Evolutionary conservation across 352 stramenopile species (phyloP).

Genomic region (Globisporangium takayamanum): DNA sequence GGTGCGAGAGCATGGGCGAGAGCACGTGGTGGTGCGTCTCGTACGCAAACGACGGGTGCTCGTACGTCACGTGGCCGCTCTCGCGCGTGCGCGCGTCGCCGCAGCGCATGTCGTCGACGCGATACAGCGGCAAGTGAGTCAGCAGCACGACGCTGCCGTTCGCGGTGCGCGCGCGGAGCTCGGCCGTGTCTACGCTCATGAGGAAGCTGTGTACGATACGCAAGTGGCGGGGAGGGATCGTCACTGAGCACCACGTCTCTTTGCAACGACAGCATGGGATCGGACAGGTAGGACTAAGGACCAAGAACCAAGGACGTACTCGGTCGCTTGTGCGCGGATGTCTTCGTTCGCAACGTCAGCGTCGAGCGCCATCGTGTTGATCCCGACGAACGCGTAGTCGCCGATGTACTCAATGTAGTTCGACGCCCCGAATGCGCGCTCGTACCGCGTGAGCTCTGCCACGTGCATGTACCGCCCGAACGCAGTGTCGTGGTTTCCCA

Average conservation of each 20-base stretch:
- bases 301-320: constrained; percentile 17
- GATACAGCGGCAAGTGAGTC: constrained; percentile 57
- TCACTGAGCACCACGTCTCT: background rate
- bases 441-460: constrained; percentile 38
- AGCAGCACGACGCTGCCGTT: constrained; percentile 40
- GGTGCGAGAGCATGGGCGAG: constrained; percentile 38
- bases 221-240: background rate
- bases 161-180: constrained; percentile 13
- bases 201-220: constrained; percentile 30
- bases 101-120: constrained; percentile 49
- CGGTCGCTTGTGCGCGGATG: constrained; percentile 44
- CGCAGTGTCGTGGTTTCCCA: constrained; percentile 74
- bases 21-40: constrained; percentile 62
- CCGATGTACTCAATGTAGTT: constrained; percentile 46
- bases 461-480: constrained; percentile 47
- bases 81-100: constrained; percentile 40
- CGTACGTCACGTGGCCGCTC: constrained; percentile 71
- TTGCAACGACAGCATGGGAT: too few relatives aligned
- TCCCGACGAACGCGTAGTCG: constrained; percentile 48
- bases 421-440: constrained; percentile 48
- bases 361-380: constrained; percentile 82
- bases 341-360: constrained; percentile 37
- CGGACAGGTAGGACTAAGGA: too few relatives aligned
- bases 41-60: constrained; percentile 62
- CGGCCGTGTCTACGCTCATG: constrained; percentile 27